A percentile compares a stretch with the other conserved stretches of the same genome.
phyloP scores from a whole-genome alignment of 2,329 filamentous ascomycete species.

The Penicillium sp. region DNA sequence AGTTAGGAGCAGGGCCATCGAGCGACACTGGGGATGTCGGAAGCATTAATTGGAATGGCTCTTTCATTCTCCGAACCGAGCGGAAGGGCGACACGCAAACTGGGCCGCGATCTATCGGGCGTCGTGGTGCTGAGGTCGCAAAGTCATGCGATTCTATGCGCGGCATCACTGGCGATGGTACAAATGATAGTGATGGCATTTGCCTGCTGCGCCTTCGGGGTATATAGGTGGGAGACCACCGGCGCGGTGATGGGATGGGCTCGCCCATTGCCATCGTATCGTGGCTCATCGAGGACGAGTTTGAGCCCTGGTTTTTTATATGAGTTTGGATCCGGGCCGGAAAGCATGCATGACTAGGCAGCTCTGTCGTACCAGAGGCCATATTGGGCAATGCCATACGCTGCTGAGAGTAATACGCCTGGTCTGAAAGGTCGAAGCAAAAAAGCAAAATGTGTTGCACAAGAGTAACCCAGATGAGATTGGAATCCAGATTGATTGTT shows the following conservation, averaged over 20 bases:
- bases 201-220: slow-evolving; percentile 34
- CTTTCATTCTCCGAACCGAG: slow-evolving; percentile 41
- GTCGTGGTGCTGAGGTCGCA: slow-evolving; percentile 24
- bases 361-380: slow-evolving; percentile 27
- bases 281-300: slow-evolving; percentile 19
- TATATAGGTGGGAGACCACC: slow-evolving; percentile 28
- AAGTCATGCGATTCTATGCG: slow-evolving; percentile 32
- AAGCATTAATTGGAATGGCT: slow-evolving; percentile 39
- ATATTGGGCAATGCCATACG: slow-evolving; percentile 31
- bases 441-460: slow-evolving; percentile 25
- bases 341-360: slow-evolving; percentile 22
- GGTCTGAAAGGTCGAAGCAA: slow-evolving; percentile 7
- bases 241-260: slow-evolving; percentile 23
- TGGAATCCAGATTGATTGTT: slow-evolving; percentile 12
- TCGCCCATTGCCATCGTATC: slow-evolving; percentile 17
- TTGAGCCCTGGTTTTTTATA: slow-evolving; percentile 21
- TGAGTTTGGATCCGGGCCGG: slow-evolving; percentile 23
- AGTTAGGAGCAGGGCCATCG: slow-evolving; percentile 23
- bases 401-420: slow-evolving; percentile 13
- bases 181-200: slow-evolving; percentile 36
- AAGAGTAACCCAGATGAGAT: slow-evolving; percentile 21
- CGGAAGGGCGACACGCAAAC: slow-evolving; percentile 38
- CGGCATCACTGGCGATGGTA: slow-evolving; percentile 29
- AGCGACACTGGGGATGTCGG: slow-evolving; percentile 33
- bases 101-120: slow-evolving; percentile 26